These are phyloP conservation scores for Allantophomopsis lycopodina DNA, from an alignment of 2,329 filamentous ascomycete genomes.

Conservation along the genomic window DNA sequence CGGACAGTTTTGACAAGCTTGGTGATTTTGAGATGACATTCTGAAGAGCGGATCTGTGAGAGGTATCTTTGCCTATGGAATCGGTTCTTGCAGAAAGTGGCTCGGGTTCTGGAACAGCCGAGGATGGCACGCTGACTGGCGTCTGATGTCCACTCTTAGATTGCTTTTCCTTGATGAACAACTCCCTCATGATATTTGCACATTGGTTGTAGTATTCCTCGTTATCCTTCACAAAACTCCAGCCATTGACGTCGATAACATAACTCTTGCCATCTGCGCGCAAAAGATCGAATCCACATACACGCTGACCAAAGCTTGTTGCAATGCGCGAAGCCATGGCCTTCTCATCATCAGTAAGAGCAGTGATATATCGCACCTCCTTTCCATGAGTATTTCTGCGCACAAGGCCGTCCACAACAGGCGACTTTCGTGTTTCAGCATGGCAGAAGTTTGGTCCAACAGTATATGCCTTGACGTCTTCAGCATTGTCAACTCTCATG, in stretches of 20 bases:
- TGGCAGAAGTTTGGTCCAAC: slow-evolving; percentile 90
- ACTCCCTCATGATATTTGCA: slow-evolving; percentile 71
- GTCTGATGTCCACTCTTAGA: slow-evolving; percentile 35
- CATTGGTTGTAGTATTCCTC: slow-evolving; percentile 96
- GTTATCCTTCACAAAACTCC: slow-evolving; percentile 99
- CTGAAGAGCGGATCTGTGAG: slow-evolving; percentile 36
- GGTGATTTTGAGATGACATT: slow-evolving; percentile 46
- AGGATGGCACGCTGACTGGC: slow-evolving; percentile 16
- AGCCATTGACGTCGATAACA: slow-evolving; percentile 97
- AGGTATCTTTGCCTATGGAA: slow-evolving; percentile 18
- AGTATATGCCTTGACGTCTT: slow-evolving; percentile 97
- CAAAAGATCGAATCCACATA: slow-evolving; percentile 91
- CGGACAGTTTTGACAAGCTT: slow-evolving; percentile 42
- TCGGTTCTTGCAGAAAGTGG: slow-evolving; percentile 10
- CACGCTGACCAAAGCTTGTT: slow-evolving; percentile 80
- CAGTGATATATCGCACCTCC: slow-evolving; percentile 89
- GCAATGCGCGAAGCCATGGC: slow-evolving; percentile 84
- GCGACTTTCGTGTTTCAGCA: slow-evolving; percentile 92
- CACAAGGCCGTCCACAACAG: slow-evolving; percentile 91
- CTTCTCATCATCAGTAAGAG: slow-evolving; percentile 66
- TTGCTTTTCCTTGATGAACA: slow-evolving; percentile 72
- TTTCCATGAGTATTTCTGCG: slow-evolving; percentile 95
- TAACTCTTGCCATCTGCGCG: slow-evolving; percentile 82
- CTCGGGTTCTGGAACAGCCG: slow-evolving; percentile 5
- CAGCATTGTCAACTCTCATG: slow-evolving; percentile 88